A percentile compares a stretch with the other conserved stretches of the same genome.
These are phyloP conservation scores for Tolypocladium album DNA, from an alignment of 2,329 filamentous ascomycete species.

Conservation along the genomic window DNA sequence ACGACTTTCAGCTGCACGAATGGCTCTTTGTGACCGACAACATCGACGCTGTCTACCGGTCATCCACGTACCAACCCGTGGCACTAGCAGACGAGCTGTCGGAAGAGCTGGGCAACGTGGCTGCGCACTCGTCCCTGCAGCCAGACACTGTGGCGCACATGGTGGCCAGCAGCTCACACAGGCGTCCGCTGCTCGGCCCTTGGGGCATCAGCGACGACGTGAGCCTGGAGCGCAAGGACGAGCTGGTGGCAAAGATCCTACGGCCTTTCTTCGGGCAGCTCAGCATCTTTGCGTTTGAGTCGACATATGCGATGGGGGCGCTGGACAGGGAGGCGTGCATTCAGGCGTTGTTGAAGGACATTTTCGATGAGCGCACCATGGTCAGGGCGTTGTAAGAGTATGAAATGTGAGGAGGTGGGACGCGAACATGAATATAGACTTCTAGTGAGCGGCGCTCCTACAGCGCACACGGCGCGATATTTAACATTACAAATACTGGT, in stretches of 20 bases:
- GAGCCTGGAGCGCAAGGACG: slow-evolving; percentile 48
- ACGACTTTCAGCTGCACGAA: slow-evolving; percentile 96
- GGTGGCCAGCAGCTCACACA: slow-evolving; percentile 22
- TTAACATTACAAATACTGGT: too few species aligned
- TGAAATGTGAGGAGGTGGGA: too few species aligned
- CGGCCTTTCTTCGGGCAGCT: slow-evolving; percentile 84
- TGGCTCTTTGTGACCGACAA: slow-evolving; percentile 98
- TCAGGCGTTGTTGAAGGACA: slow-evolving; percentile 54
- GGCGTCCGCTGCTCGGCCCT: slow-evolving; percentile 38
- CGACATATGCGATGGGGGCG: slow-evolving; percentile 72
- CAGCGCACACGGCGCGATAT: neutral
- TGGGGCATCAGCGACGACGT: slow-evolving; percentile 46
- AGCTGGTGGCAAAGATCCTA: slow-evolving; percentile 66
- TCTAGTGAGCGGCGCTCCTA: neutral
- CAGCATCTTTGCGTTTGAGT: slow-evolving; percentile 89
- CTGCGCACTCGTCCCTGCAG: slow-evolving; percentile 19
- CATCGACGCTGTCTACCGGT: slow-evolving; percentile 86
- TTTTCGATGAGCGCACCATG: slow-evolving; percentile 69
- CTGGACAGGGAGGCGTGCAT: slow-evolving; percentile 57
- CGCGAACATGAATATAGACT: neutral
- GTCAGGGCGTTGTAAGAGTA: slow-evolving; percentile 42
- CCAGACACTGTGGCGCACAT: slow-evolving; percentile 26
- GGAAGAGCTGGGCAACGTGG: slow-evolving; percentile 53
- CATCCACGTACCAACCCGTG: slow-evolving; percentile 54
- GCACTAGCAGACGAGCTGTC: slow-evolving; percentile 79